Evolutionary conservation across 176 grass and related monocot genomes (phyloP), one percentile per base, ranked within the genome.

Genomic region (Urochloa ruziziensis): DNA sequence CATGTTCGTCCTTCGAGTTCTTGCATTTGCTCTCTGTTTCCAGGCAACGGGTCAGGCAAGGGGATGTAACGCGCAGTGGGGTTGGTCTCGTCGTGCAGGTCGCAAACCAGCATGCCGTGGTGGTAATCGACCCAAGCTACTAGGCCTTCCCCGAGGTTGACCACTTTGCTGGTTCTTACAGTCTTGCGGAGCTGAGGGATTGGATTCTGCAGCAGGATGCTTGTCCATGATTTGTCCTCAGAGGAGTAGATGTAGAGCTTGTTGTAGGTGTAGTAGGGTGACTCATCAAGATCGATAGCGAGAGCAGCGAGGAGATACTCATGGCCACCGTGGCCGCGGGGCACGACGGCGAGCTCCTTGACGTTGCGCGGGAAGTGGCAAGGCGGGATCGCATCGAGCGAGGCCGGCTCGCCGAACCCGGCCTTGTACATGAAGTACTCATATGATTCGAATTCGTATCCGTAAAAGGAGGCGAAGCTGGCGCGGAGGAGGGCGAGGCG

Each of bases 201-300:
- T 24, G 53, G 53, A n/a, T 56, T 56, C 1, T 9, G 19, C 21
- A 56, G 53, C 2, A 9, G 2, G 2, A 56, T 24, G 8, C 2
- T 3, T 10, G 7, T n/a, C 53, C 53, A 56, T 56, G 7, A 10
- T 1, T 56, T 8, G 10, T n/a, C 57, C 57, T 27, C 57, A 4
- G 57, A 59, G 6, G 57, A 59, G 57, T 59, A 59, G n/a, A 27
- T 4, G 57, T 59, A 10, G 9, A 59, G 57, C 3, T 10, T 3
- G 2, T 59, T 27, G 10, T 4, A 4, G 5, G 1, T 3, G 2
- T 59, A 59, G 10, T 4, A 4, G 5, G 1, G 3, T 9, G 7
- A 6, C 7, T 0, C 10, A 10, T 9, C 24, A 2, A 1, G 4
- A 10, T 4, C 57, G 3, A 12, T 0, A 1, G 0, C 1, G 57